Evolutionary conservation across 495 filamentous ascomycete genomes (phyloP), one percentile per base, ranked within the genome.

Genomic region (Aspergillus avenaceus): DNA sequence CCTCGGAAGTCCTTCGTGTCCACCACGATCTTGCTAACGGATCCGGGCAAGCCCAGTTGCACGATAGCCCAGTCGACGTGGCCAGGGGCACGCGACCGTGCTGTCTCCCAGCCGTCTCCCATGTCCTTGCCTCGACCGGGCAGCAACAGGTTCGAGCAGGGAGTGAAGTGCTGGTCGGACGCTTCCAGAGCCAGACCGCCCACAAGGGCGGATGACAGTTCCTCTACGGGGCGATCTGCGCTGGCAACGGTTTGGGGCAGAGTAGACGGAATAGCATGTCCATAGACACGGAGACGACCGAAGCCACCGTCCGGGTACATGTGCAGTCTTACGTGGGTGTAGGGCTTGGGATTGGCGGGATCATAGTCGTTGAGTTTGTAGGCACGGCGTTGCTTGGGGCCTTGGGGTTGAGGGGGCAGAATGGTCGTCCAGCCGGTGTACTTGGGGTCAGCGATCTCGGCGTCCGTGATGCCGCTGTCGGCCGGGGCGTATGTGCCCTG

Each of bases 221-320:
- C 91, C 56, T 96, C 84, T 18, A 88, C 75, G 0, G 87, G 83
- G 16, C 19, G 19, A 6, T 45, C 34, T n/a, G 44, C n/a, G 11
- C 41, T 24, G 38, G 13, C n/a, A 21, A 27, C 29, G 5, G 49
- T 19, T n/a, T 50, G 26, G 8, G 62, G 27, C 1, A 56, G 43
- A 7, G 64, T 23, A 8, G 66, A 54, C 6, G 66, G 67, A 11
- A 91, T 80, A 5, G 83, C 90, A 48, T 82, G 77, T 3, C 91
- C 91, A 61, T 87, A 95, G 2, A 95, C 72, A 32, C 90, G 75
- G 60, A 96, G 88, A 38, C 91, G 69, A 21, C 90, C 89, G 62
- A 97, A 95, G n/a, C 91, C 91, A 34, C 91, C 91, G 58, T 97
- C 91, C 0, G 91, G 91, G 65, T 87, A 95, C 90, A 95, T 95